Evolutionary conservation across 2,329 filamentous ascomycete genomes (phyloP), one percentile per base, ranked within the genome.

Genomic region (Drechslera avenae): DNA sequence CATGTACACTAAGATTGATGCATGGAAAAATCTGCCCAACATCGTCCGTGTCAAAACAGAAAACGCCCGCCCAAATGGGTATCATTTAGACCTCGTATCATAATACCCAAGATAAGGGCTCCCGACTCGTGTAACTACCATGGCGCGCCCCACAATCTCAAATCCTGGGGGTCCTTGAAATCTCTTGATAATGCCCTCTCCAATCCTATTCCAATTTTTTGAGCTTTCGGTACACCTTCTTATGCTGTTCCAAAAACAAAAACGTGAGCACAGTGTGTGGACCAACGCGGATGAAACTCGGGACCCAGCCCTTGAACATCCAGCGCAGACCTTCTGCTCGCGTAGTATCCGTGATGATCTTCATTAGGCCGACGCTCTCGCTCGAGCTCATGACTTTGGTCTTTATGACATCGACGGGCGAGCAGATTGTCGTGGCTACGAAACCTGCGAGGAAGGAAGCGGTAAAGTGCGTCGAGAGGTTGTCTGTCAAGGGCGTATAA

Each of bases 271-370:
- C 89, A 6, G 90, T 96, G 77, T 96, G 91, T 30, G 85, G 85
- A 2, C 85, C 85, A 16, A 87, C 71, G 6, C 85, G 78, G 49
- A 87, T 84, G 59, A 87, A 87, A 68, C 84, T 86, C n/a, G 91
- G 91, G 39, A 92, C 85, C 90, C 90, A 95, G 54, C 91, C 91
- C 73, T 90, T 89, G 76, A 95, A 95, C 82, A 93, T 87, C 91
- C 91, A 96, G 36, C 81, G 75, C 41, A 89, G 72, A 1, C 91
- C 91, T 68, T 95, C 89, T 14, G 82, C 77, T 46, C 78, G 81
- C 58, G 86, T 89, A 26, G 92, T 86, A 36, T 89, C 85, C 34
- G 77, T 75, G 46, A 95, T 75, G 17, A 91, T 72, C 48, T 77
- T 78, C 3, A 83, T 57, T 23, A 94, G 74, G 19, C 82, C 78